Base-by-base conservation (phyloP, 1,139 yeast species). In the Zygoascus sp. region DNA sequence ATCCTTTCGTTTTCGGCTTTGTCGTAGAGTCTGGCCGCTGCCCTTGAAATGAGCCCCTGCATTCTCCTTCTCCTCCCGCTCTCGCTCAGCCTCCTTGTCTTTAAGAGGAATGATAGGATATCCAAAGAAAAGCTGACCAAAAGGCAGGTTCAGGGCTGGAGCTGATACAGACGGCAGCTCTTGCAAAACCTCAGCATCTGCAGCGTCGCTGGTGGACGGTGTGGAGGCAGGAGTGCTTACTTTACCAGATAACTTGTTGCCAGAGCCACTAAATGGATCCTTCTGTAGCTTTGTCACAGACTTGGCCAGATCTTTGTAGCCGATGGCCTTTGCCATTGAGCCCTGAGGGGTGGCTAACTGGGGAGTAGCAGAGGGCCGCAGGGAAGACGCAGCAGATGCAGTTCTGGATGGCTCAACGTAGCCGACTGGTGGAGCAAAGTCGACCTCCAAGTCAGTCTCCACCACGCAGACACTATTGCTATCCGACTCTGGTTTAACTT, bases 351-450 rank as follows among this genome's bases (percentile, higher is more conserved):
- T 55, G 10, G 48, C 52, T 4, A 37, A 17, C 3, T 47, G 45
- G 2, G 56, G 56, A 0, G 72, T 56, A 8, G 40, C 47, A 8
- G 57, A 50, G 3, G 59, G 50, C 19, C 34, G 8, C 10, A 53
- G 34, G 25, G 56, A 49, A 2, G 56, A 47, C 4, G 56, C 48
- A 30, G 52, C 43, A 2, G 56, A 32, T 36, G 51, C 21, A 32
- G 51, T 23, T 5, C 60, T 53, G 15, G 60, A 48, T 0, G 95
- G 95, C 62, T 92, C 98, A 23, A 87, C 96, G 61, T 94, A 94
- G 0, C 99, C 99, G 4, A 92, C 96, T 0, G 98, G 99, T 3
- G 98, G 96, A 2, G 97, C 98, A 70, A 94, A 94, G 62, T 94
- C 99, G 0, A 97, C 95, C 52, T 87, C 95, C 54, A 94, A 75